Conservation (phyloP, 164 flowering plant genomes). For the Kingdonia uniflora region DNA sequence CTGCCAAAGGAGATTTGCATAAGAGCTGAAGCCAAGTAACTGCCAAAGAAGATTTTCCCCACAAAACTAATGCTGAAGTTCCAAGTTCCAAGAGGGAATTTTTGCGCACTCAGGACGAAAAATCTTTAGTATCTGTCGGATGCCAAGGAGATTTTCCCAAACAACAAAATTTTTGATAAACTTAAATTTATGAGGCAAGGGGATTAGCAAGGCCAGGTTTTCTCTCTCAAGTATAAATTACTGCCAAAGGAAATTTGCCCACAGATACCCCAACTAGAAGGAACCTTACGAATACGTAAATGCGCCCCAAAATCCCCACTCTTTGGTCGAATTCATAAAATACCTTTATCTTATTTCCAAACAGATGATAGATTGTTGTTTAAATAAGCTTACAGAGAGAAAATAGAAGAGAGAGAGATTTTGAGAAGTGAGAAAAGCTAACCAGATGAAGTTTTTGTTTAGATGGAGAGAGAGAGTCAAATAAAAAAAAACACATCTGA, state of each 20-base stretch:
- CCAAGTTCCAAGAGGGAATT: background rate
- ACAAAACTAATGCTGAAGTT: conserved; percentile 9
- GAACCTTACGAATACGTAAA: background rate
- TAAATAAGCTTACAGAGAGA: background rate
- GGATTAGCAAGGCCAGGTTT: no score
- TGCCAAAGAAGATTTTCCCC: conserved; percentile 68
- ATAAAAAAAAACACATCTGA: no score
- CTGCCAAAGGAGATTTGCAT: conserved; percentile 21
- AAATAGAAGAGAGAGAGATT: background rate
- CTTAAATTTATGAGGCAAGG: no score
- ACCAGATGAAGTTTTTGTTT: no score
- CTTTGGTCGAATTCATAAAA: background rate
- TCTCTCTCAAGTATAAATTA: no score
- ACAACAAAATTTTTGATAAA: no score
- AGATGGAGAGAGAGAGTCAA: no score
- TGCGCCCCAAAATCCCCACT: background rate
- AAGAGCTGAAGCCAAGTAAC: background rate
- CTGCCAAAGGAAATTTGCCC: no score
- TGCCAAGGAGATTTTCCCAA: conserved; percentile 1
- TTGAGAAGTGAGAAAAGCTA: no score
- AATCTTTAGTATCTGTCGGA: conserved; percentile 10
- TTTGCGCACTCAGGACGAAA: conserved; percentile 15
- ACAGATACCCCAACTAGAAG: no score
- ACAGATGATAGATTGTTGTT: background rate
- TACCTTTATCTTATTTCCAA: background rate